Base-by-base conservation (phyloP, 2,329 filamentous ascomycete genomes). In the Microcyclospora tardicrescens region DNA sequence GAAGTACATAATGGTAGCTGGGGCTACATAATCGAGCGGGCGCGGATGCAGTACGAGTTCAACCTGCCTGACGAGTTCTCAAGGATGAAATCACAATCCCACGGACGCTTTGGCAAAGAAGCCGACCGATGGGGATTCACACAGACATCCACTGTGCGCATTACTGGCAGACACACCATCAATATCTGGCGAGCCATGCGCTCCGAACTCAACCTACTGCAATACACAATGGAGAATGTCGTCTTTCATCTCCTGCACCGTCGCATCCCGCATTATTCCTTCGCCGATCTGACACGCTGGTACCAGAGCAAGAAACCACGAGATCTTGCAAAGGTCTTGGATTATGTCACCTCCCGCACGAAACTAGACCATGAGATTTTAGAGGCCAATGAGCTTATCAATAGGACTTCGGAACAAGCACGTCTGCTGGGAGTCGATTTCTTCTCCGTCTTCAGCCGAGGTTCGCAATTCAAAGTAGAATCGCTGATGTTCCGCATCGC, bases 401-500 rank as follows among this genome's bases (percentile, higher is more conserved):
- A 86, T 1, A 74, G 89, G 38, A 96, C 86, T 0, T 93, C 86
- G 51, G 91, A 98, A 59, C 91, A 98, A 60, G 91, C 91, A 8
- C 79, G 91, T 10, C 67, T 98, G 10, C 71, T 98, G 2, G 91
- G 91, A 0, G 82, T 96, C 1, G 91, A 98, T 61, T 98, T 98
- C 64, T 94, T 89, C 59, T 93, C 87, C 0, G 91, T 98, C 39
- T 91, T 95, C 54, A 89, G 84, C 5, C 75, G 91, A 39, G 91
- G 91, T 12, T 96, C 87, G 0, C 91, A 98, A 56, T 96, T 93
- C 72, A 98, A 98, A 59, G 91, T 98, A 31, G 91, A 98, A 62
- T 95, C 89, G 1, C 79, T 95, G 51, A 96, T 98, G 91, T 95
- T 96, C 54, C 78, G 91, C 33, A 95, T 98, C 50, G 89, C 91